Evolutionary conservation across 768 basidiomycete genomes (phyloP), one percentile per base, ranked within the genome.

Genomic region (Lactarius pseudohatsudake): DNA sequence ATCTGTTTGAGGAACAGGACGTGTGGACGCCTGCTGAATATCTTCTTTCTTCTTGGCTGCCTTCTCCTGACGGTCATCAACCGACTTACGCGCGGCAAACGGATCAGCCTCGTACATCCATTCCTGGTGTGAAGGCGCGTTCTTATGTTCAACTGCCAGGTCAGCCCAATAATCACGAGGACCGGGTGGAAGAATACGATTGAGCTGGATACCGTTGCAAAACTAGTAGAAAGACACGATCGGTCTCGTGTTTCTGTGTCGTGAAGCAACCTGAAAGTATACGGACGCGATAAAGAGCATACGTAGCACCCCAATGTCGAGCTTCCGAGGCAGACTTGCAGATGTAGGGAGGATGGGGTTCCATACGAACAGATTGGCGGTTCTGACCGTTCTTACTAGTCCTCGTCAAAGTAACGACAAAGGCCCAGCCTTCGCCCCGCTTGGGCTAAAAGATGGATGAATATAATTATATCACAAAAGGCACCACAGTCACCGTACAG

Each of bases 101-200:
- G 94, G 94, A 79, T 96, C 93, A 7, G 87, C 79, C n/a, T 86
- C 82, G 71, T 91, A 96, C 85, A 92, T 90, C 94, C 94, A 96
- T 59, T 82, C 83, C 73, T 85, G 82, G 74, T 94, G 90, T 3
- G 86, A 82, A 1, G 88, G 86, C 3, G 82, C 81, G 20, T 75
- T 75, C 70, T 87, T 89, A 70, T 93, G 92, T 72, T 93, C 89
- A 2, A 76, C 76, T 9, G 85, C 86, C 1, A 97, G 78, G 70
- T 86, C 81, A 60, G 84, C 84, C 95, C 95, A 97, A 75, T 96
- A 97, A 22, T 94, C 90, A 55, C 91, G 82, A 41, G 94, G 91
- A 9, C 88, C 87, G 2, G 91, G 86, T 18, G 96, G 96, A 16
- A 97, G 83, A 59, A 90, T 84, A 64, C 81, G 82, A 72, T 92